These are phyloP conservation scores for Pneumocystis wakefieldiae DNA, from an alignment of 1,139 yeast species.

Conservation along the genomic window DNA sequence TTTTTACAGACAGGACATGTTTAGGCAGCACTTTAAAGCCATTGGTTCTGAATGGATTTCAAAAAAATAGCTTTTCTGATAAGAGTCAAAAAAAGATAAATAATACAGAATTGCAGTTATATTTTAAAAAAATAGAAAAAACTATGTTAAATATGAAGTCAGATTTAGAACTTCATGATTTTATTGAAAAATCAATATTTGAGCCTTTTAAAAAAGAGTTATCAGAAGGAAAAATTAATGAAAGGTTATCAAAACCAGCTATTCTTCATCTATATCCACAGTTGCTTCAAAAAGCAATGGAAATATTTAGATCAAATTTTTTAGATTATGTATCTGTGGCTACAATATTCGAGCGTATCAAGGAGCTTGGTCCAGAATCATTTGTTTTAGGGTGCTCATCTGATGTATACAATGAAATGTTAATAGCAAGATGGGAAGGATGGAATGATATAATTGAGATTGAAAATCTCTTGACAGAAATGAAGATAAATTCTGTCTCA, in stretches of 20 bases:
- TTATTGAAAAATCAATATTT: neutral
- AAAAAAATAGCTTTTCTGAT: neutral
- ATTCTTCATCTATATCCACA: slow-evolving; percentile 14
- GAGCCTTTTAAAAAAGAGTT: neutral
- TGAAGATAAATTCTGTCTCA: slow-evolving; percentile 24
- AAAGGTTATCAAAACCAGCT: neutral
- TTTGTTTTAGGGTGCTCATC: slow-evolving; percentile 30
- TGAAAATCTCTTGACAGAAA: slow-evolving; percentile 27
- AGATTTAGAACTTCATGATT: neutral
- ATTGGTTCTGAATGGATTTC: neutral
- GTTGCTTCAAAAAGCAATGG: slow-evolving; percentile 17
- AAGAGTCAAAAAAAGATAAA: neutral
- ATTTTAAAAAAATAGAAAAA: neutral
- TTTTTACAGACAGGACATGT: neutral
- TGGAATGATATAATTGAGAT: slow-evolving; percentile 28
- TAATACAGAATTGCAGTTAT: neutral
- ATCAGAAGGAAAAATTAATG: neutral
- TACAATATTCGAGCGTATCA: slow-evolving; percentile 27
- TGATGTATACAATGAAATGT: slow-evolving; percentile 28
- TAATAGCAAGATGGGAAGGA: slow-evolving; percentile 28
- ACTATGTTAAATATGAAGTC: neutral
- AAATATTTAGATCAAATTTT: slow-evolving; percentile 21
- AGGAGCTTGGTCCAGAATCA: slow-evolving; percentile 24
- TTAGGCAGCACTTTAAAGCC: neutral
- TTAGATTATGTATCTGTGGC: slow-evolving; percentile 28